Evolutionary conservation across 495 filamentous ascomycete genomes (phyloP).

Genomic region (Chaetomium tenue): DNA sequence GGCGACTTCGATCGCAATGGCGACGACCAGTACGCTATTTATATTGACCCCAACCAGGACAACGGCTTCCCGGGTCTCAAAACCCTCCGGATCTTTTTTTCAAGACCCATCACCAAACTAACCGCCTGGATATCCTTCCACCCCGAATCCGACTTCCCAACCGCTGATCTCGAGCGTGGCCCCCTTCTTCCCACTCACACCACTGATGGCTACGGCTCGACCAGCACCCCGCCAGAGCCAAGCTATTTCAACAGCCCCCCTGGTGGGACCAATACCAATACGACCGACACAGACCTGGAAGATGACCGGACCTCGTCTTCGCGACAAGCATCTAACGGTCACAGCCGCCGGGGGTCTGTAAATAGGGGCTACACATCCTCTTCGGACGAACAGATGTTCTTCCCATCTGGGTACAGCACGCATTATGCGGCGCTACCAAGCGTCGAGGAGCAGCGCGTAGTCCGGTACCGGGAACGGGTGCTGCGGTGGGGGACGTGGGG

Average conservation of each 20-base stretch:
- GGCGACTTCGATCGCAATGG: slow-evolving; percentile 40
- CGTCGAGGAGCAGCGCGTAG: slow-evolving; percentile 41
- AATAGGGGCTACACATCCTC: slow-evolving; percentile 34
- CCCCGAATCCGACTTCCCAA: background rate
- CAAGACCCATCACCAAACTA: slow-evolving; percentile 45
- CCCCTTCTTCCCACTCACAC: slow-evolving; percentile 35
- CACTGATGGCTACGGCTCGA: slow-evolving; percentile 14
- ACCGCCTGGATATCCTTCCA: slow-evolving; percentile 41
- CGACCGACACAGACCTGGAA: slow-evolving; percentile 34
- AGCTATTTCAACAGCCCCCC: slow-evolving; percentile 28
- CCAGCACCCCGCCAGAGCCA: slow-evolving; percentile 6
- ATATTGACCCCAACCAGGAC: slow-evolving; percentile 54
- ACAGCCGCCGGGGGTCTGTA: slow-evolving; percentile 27
- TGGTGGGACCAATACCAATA: slow-evolving; percentile 5
- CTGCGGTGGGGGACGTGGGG: slow-evolving; percentile 46
- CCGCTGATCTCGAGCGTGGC: slow-evolving; percentile 28
- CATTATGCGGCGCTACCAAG: slow-evolving; percentile 48
- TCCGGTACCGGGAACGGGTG: slow-evolving; percentile 45
- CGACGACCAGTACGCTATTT: slow-evolving; percentile 53
- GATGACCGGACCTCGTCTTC: slow-evolving; percentile 14
- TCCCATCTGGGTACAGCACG: slow-evolving; percentile 43
- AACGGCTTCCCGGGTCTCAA: slow-evolving; percentile 49
- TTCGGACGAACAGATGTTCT: slow-evolving; percentile 28
- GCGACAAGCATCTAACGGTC: slow-evolving; percentile 24
- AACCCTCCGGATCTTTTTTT: slow-evolving; percentile 43